Evolutionary conservation across 2,329 filamentous ascomycete genomes (phyloP), one percentile per base, ranked within the genome.

Genomic region (Leptodontidium sp.): DNA sequence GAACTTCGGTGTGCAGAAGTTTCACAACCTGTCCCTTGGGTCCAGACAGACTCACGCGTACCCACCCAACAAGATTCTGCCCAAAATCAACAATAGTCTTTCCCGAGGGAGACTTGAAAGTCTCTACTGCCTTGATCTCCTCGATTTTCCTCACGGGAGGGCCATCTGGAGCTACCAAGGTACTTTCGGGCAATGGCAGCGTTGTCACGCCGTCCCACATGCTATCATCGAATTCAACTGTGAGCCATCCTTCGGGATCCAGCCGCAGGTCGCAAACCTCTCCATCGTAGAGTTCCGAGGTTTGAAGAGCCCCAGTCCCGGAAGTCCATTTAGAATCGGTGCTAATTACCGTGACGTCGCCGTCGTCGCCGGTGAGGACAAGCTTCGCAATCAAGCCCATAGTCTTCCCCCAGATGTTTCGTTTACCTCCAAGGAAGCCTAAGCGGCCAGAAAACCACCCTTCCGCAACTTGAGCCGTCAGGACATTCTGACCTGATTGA

Each of bases 51-150:
- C 76, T 74, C 15, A 88, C 70, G 0, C 78, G 77, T 1, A 87
- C 66, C 71, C 81, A 81, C 1, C 86, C 87, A 0, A 87, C 86
- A 0, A 88, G 76, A 70, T 89, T 88, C 73, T 88, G 86, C 1
- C 86, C 86, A 74, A 88, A 88, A 70, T 88, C 86, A 53, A 87
- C 65, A 4, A 87, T 74, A 0, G 77, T 81, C 69, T 84, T 84
- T 0, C 83, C 82, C 0, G 80, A 80, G 0, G 79, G 77, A 0
- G 80, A 72, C 68, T 70, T 75, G 11, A 78, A 79, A 45, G 80
- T 77, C 21, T 68, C 50, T 4, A 68, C 64, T 6, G 75, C 81
- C 73, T 68, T 80, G 5, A 80, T 35, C 2, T 73, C 73, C 71
- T 75, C 77, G 45, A 57, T 77, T 43, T 76, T 81, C 12, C 82